Percentiles rank a stretch among this genome's conserved stretches.
Evolutionary conservation across 2,329 filamentous ascomycete species (phyloP).

Genomic region (Aulographum hederae): DNA sequence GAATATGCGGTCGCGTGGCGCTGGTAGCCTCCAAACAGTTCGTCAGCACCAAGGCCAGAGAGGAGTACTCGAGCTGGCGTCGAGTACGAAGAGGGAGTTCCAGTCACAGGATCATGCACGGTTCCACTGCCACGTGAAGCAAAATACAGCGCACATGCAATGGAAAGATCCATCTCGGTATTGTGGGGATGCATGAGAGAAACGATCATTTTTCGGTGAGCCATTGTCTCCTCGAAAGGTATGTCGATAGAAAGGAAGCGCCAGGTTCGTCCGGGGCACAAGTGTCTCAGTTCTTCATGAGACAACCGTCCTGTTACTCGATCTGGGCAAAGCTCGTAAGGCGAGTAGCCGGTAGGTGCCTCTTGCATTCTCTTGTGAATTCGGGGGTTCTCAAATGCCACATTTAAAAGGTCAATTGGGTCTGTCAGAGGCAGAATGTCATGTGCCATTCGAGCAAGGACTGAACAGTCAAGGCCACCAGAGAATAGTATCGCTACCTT

Average conservation of each 20-base stretch:
- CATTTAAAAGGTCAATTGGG: constrained; percentile 71
- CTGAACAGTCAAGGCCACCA: constrained; percentile 80
- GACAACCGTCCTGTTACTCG: constrained; percentile 70
- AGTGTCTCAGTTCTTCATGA: constrained; percentile 49
- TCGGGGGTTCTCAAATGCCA: constrained; percentile 90
- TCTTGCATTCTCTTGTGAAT: no score
- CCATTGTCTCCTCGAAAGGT: constrained; percentile 55
- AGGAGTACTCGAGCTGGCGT: constrained; percentile 68
- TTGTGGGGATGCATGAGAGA: constrained; percentile 80
- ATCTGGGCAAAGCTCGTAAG: constrained; percentile 79
- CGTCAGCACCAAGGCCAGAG: constrained; percentile 86
- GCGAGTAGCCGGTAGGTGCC: constrained; percentile 10
- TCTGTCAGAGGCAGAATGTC: constrained; percentile 53
- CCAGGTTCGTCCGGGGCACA: constrained; percentile 59
- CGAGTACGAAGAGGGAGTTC: constrained; percentile 27
- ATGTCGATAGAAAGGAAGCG: constrained; percentile 76
- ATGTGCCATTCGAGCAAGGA: constrained; percentile 65
- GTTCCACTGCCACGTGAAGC: constrained; percentile 56
- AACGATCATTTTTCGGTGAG: constrained; percentile 51
- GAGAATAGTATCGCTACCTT: constrained; percentile 73
- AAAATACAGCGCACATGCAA: constrained; percentile 87
- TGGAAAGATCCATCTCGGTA: constrained; percentile 97
- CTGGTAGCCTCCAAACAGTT: constrained; percentile 85
- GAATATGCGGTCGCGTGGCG: constrained; percentile 65
- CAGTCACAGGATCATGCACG: constrained; percentile 16